Conservation (phyloP, 2,329 filamentous ascomycete species). For the Diaporthe destruens region DNA sequence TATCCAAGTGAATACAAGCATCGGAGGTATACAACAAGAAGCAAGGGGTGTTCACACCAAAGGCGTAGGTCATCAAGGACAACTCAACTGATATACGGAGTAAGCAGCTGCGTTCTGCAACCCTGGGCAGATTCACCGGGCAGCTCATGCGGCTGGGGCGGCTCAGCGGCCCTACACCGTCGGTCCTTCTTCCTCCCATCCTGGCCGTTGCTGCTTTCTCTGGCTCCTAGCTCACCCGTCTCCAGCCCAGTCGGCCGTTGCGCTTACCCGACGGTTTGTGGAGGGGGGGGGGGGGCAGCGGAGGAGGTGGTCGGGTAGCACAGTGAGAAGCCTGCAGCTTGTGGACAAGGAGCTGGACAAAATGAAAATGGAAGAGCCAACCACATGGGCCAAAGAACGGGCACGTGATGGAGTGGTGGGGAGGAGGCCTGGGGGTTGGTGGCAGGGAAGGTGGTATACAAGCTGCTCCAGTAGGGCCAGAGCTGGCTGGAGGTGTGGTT, state of each 20-base stretch:
- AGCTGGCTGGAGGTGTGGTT: slow-evolving; percentile 10
- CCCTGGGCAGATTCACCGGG: not conserved
- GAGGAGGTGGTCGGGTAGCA: not conserved
- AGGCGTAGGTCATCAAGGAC: not conserved
- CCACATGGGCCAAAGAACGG: not conserved
- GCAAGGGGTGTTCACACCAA: not conserved
- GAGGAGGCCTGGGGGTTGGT: not conserved
- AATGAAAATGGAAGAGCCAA: not conserved
- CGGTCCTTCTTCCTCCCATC: not conserved
- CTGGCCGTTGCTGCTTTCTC: not conserved
- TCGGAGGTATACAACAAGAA: not conserved
- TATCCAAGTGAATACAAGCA: not conserved
- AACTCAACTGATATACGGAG: slow-evolving; percentile 18
- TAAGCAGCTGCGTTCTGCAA: not conserved
- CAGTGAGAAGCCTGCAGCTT: not conserved
- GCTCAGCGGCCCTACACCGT: not conserved
- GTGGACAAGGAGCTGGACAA: slow-evolving; percentile 19
- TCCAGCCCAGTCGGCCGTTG: not conserved
- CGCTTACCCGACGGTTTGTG: slow-evolving; percentile 5
- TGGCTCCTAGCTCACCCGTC: not conserved
- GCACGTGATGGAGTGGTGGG: slow-evolving; percentile 4
- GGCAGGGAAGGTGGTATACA: not conserved
- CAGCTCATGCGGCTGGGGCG: slow-evolving; percentile 4
- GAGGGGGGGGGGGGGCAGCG: not conserved
- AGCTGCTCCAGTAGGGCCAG: not conserved